Conservation (phyloP, 805 yeast genomes). For the Pichia exigua region DNA sequence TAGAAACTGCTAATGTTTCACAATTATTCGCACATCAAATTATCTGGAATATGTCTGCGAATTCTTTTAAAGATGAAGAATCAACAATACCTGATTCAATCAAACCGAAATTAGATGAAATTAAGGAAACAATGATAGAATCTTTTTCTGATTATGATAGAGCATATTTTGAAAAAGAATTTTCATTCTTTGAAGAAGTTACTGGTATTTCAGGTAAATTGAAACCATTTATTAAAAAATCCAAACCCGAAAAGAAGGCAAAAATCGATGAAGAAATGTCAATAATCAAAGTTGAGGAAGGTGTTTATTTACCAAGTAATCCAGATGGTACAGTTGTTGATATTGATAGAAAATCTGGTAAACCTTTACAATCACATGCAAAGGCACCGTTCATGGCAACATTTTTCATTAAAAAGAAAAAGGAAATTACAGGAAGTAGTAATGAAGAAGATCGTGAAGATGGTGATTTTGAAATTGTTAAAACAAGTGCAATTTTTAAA, state of each 20-base stretch:
- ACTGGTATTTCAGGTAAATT: slow-evolving; percentile 91
- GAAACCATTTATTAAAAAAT: slow-evolving; percentile 87
- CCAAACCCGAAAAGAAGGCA: slow-evolving; percentile 92
- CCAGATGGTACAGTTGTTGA: slow-evolving; percentile 94
- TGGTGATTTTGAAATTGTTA: slow-evolving; percentile 23
- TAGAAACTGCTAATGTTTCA: slow-evolving; percentile 87
- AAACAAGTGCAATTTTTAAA: slow-evolving; percentile 91
- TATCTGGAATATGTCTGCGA: slow-evolving; percentile 96
- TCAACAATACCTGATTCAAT: slow-evolving; percentile 69
- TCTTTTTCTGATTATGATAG: slow-evolving; percentile 55
- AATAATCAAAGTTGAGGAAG: slow-evolving; percentile 60
- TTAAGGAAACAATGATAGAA: slow-evolving; percentile 55
- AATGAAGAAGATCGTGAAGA: slow-evolving; percentile 27
- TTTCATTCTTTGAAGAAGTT: slow-evolving; percentile 82
- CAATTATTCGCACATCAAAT: slow-evolving; percentile 95
- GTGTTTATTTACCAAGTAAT: slow-evolving; percentile 90
- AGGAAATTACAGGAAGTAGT: not conserved
- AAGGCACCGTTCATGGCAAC: slow-evolving; percentile 98
- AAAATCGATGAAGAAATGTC: slow-evolving; percentile 97
- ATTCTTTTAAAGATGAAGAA: slow-evolving; percentile 85
- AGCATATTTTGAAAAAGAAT: slow-evolving; percentile 71
- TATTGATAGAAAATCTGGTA: slow-evolving; percentile 86
- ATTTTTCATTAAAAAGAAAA: slow-evolving; percentile 61
- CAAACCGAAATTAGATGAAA: slow-evolving; percentile 75
- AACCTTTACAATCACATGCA: slow-evolving; percentile 95